These are phyloP conservation scores for Penicillium polonicum DNA, from an alignment of 2,329 filamentous ascomycete species.

Conservation along the genomic window DNA sequence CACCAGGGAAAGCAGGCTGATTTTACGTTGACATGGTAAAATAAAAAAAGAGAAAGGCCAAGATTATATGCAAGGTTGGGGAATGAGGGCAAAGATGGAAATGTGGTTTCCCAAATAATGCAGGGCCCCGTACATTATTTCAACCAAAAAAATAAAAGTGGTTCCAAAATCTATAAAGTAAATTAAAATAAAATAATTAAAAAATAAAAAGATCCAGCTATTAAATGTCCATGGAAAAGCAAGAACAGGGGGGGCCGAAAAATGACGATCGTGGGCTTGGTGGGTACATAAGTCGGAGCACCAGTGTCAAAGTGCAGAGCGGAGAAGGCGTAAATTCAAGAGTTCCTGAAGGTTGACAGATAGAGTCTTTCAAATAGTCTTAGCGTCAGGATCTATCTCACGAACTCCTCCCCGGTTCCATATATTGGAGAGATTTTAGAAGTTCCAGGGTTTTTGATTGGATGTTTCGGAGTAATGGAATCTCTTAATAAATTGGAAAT, in stretches of 20 bases:
- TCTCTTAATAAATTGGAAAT: background rate
- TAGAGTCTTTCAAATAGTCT: background rate
- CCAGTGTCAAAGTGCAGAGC: conserved; percentile 22
- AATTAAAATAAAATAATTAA: conserved; percentile 6
- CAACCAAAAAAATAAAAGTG: conserved; percentile 8
- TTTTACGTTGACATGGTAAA: conserved; percentile 26
- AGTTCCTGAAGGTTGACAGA: conserved; percentile 22
- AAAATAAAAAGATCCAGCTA: conserved; percentile 16
- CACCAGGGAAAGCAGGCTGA: conserved; percentile 22
- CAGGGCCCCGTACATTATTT: conserved; percentile 26
- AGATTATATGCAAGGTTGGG: conserved; percentile 29
- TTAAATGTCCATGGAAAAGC: conserved; percentile 29
- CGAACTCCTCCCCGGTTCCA: conserved; percentile 7
- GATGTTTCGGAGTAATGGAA: background rate
- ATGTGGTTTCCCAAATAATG: conserved; percentile 20
- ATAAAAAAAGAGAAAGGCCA: conserved; percentile 13
- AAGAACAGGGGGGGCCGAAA: conserved; percentile 32
- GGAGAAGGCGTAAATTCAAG: conserved; percentile 18
- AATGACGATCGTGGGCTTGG: conserved; percentile 29
- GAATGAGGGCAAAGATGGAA: conserved; percentile 22
- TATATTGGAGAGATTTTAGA: background rate
- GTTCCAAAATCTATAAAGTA: background rate
- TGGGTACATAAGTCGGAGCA: conserved; percentile 19
- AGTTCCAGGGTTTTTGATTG: background rate
- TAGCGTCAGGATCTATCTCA: conserved; percentile 12